Percentiles rank a stretch among this genome's conserved stretches.
These are phyloP conservation scores for Allomyces macrogynus DNA, from an alignment of 192 early-diverging fungal species.

Conservation along the genomic window DNA sequence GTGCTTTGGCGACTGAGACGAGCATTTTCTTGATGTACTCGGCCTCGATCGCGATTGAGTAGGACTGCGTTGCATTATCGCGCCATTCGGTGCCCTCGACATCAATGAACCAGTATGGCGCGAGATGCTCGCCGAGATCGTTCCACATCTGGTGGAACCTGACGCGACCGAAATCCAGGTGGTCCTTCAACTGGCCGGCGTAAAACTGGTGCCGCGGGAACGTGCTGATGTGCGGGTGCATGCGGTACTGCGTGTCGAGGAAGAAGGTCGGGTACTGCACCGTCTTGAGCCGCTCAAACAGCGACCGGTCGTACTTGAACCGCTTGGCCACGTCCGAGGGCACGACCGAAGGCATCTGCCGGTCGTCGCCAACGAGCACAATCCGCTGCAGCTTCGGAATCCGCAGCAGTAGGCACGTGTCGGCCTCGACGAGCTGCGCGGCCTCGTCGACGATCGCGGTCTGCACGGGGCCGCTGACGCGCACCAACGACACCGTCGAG, in stretches of 20 bases:
- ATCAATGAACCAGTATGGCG: constrained; percentile 63
- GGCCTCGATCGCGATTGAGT: constrained; percentile 62
- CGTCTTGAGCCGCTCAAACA: constrained; percentile 48
- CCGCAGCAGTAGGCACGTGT: constrained; percentile 70
- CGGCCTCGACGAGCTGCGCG: constrained; percentile 74
- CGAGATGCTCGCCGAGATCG: constrained; percentile 16
- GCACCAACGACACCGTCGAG: too few relatives aligned
- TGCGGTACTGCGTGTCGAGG: constrained; percentile 87
- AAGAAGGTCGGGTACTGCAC: constrained; percentile 30
- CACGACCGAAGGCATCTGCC: constrained; percentile 83
- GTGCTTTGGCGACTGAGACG: constrained; percentile 30
- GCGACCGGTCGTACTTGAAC: constrained; percentile 59
- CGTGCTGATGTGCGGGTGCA: constrained; percentile 76
- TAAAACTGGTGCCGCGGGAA: constrained; percentile 73
- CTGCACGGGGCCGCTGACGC: constrained; percentile 3
- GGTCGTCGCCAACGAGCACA: constrained; percentile 82
- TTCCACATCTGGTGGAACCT: constrained; percentile 52
- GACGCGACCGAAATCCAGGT: constrained; percentile 28
- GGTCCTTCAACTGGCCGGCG: constrained; percentile 46
- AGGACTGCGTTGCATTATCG: constrained; percentile 44
- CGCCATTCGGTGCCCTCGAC: constrained; percentile 26
- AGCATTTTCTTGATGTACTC: constrained; percentile 49
- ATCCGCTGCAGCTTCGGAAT: constrained; percentile 55
- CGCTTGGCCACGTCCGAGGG: constrained; percentile 45
- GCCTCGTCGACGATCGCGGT: constrained; percentile 92